Evolutionary conservation across 768 basidiomycete species (phyloP).

Genomic region (Amanita subjunquillea): DNA sequence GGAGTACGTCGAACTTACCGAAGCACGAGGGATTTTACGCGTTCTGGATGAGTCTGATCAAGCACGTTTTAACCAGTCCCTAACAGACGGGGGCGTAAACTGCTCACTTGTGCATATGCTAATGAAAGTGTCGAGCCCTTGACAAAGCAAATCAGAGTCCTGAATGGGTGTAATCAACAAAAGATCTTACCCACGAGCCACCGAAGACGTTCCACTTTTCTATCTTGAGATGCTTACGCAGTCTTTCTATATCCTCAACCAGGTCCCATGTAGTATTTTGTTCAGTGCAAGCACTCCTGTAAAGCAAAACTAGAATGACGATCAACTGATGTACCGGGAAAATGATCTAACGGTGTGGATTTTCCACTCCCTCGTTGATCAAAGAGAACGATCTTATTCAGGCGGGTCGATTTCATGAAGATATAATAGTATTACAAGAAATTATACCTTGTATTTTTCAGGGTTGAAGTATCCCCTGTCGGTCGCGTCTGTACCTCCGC

Average conservation of each 20-base stretch:
- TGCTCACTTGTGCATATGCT: conserved; percentile 72
- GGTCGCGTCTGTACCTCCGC: conserved; percentile 56
- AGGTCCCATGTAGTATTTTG: conserved; percentile 95
- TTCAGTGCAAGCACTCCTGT: conserved; percentile 60
- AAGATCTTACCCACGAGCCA: conserved; percentile 67
- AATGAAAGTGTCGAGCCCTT: conserved; percentile 83
- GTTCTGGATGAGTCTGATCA: conserved; percentile 63
- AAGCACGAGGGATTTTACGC: conserved; percentile 69
- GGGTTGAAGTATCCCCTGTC: conserved; percentile 83
- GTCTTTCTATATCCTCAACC: conserved; percentile 79
- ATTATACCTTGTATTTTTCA: conserved; percentile 63
- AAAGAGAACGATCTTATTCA: conserved; percentile 63
- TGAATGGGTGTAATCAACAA: neutral
- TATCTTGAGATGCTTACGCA: conserved; percentile 65
- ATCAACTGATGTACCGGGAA: neutral
- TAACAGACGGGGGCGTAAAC: neutral
- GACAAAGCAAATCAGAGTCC: neutral
- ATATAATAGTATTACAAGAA: neutral
- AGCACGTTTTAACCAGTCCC: neutral
- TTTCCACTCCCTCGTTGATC: conserved; percentile 89
- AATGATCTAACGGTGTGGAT: conserved; percentile 53
- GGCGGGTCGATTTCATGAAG: neutral
- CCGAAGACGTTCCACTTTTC: conserved; percentile 94
- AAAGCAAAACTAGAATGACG: neutral
- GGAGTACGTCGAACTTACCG: conserved; percentile 32